Percentiles rank a stretch among this genome's conserved stretches.
phyloP scores from a whole-genome alignment of 2,329 filamentous ascomycete genomes.

The Metarhizium anisopliae region DNA sequence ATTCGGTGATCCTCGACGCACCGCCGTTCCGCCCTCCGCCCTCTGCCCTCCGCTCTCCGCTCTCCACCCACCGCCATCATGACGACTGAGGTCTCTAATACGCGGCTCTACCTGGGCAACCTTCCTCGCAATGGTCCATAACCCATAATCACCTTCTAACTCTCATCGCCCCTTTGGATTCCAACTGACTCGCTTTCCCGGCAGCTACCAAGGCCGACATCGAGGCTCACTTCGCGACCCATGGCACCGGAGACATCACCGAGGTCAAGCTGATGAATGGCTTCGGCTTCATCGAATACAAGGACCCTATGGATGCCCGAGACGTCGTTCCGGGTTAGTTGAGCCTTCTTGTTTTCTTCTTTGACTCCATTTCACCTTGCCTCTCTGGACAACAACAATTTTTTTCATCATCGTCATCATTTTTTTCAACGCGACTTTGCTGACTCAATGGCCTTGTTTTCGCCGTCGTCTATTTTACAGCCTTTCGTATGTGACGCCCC shows the following conservation, averaged over 20 bases:
- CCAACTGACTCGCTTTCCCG: conserved; percentile 36
- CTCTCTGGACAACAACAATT: neutral
- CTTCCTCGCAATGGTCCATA: conserved; percentile 82
- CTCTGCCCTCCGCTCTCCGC: conserved; percentile 13
- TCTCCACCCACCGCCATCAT: conserved; percentile 22
- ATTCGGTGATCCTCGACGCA: neutral
- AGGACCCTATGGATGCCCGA: conserved; percentile 94
- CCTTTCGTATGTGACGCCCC: conserved; percentile 47
- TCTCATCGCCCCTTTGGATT: conserved; percentile 16
- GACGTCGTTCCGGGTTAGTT: conserved; percentile 92
- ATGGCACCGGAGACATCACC: conserved; percentile 94
- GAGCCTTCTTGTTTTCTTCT: neutral
- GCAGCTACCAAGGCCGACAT: conserved; percentile 94
- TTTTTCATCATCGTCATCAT: neutral
- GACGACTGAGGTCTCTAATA: conserved; percentile 88
- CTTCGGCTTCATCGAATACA: conserved; percentile 99
- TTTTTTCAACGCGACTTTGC: conserved; percentile 1
- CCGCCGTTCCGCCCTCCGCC: conserved; percentile 10
- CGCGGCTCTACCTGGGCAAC: conserved; percentile 94
- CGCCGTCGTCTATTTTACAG: conserved; percentile 24
- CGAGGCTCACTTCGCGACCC: conserved; percentile 87
- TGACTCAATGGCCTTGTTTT: conserved; percentile 3
- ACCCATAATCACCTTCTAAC: conserved; percentile 13
- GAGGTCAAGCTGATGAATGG: conserved; percentile 99
- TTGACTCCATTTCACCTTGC: neutral